These are phyloP conservation scores for Pseudodiploospora longispora DNA, from an alignment of 2,329 filamentous ascomycete species.

Conservation along the genomic window DNA sequence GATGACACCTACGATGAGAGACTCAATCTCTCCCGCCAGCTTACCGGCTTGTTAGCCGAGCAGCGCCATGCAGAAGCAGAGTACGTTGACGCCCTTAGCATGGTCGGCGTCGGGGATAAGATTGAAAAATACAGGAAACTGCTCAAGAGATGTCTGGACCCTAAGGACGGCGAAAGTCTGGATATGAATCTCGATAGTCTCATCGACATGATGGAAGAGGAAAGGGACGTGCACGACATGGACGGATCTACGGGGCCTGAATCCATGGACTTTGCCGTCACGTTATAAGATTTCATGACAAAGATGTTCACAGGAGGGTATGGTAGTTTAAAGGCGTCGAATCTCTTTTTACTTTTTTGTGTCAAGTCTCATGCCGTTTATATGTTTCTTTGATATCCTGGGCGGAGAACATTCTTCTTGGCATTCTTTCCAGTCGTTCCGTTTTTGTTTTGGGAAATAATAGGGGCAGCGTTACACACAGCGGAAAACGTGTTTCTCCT, in stretches of 20 bases:
- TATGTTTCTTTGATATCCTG: no score
- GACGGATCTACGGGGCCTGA: constrained; percentile 22
- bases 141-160: constrained; percentile 59
- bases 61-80: constrained; percentile 56
- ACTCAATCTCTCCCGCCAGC: constrained; percentile 47
- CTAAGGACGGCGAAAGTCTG: constrained; percentile 58
- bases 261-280: constrained; percentile 20
- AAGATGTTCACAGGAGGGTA: neutral
- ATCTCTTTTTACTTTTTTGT: neutral
- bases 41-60: constrained; percentile 49
- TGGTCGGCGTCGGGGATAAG: constrained; percentile 63
- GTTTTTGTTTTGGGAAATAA: no score
- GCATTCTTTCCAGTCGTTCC: no score
- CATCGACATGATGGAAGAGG: constrained; percentile 57
- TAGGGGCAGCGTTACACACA: no score
- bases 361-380: no score
- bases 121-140: constrained; percentile 66
- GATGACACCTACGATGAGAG: constrained; percentile 47
- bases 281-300: neutral
- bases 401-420: no score
- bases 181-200: constrained; percentile 55
- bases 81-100: constrained; percentile 59
- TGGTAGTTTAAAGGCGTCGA: neutral
- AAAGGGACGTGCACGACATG: constrained; percentile 38
- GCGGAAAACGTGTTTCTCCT: no score